phyloP scores from a whole-genome alignment of 2,329 filamentous ascomycete species.

The Didymella pinodella region DNA sequence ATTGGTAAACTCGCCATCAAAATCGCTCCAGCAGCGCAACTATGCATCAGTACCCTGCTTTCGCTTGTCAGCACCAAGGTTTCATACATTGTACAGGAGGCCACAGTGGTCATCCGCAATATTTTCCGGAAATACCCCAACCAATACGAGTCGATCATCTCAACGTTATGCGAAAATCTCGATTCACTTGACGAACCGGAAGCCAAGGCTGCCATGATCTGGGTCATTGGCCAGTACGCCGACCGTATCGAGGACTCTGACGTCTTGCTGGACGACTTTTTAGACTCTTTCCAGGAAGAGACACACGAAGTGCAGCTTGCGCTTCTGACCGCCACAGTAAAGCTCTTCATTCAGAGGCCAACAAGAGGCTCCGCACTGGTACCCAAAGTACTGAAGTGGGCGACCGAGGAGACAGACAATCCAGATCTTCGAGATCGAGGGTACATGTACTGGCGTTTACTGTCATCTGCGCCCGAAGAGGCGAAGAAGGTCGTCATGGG shows the following conservation, averaged over 20 bases:
- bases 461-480: conserved; percentile 87
- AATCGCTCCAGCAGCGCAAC: conserved; percentile 89
- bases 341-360: conserved; percentile 95
- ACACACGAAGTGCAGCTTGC: conserved; percentile 95
- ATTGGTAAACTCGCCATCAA: conserved; percentile 99
- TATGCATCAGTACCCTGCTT: conserved; percentile 91
- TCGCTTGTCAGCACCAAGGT: conserved; percentile 98
- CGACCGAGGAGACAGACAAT: conserved; percentile 98
- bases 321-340: conserved; percentile 93
- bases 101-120: conserved; percentile 97
- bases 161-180: conserved; percentile 92
- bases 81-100: conserved; percentile 98
- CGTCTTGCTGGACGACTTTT: conserved; percentile 89
- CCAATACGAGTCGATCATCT: conserved; percentile 97
- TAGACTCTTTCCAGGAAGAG: conserved; percentile 93
- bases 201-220: conserved; percentile 98
- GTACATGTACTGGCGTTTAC: conserved; percentile 99
- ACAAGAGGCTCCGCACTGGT: conserved; percentile 94
- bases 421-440: conserved; percentile 93
- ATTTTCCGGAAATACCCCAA: conserved; percentile 99
- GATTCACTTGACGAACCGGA: conserved; percentile 97
- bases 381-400: conserved; percentile 96
- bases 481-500: conserved; percentile 95
- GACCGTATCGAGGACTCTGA: conserved; percentile 98
- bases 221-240: conserved; percentile 98